Conservation (phyloP, 257 asterid species). For the Nyctanthes arbortristis region DNA sequence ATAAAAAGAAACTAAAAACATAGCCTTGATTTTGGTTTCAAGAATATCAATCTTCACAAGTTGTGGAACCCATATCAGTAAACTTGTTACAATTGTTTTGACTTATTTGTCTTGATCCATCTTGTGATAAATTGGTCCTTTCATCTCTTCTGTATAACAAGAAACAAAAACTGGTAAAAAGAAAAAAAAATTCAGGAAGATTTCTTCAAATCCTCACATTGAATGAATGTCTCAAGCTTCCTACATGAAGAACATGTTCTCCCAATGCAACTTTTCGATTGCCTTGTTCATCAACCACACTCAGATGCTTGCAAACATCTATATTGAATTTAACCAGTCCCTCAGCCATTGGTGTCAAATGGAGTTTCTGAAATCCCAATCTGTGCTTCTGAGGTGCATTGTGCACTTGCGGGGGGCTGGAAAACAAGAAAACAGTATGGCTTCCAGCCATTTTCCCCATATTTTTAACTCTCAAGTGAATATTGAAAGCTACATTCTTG, state of each 20-base stretch:
- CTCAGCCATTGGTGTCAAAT: constrained; percentile 33
- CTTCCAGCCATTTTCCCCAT: constrained; percentile 50
- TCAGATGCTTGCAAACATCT: constrained; percentile 59
- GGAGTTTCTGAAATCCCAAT: constrained; percentile 48
- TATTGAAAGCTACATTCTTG: constrained; percentile 32
- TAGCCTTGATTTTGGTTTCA: background rate
- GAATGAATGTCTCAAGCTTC: constrained; percentile 52
- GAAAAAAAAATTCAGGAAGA: constrained; percentile 14
- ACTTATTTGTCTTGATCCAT: constrained; percentile 1
- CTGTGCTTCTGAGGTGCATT: constrained; percentile 63
- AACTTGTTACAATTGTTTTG: constrained; percentile 23
- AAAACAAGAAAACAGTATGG: constrained; percentile 55
- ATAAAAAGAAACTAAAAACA: background rate
- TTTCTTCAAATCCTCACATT: constrained; percentile 41
- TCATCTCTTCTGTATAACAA: background rate
- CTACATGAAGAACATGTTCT: constrained; percentile 53
- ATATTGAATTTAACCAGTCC: constrained; percentile 40
- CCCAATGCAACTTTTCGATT: constrained; percentile 51
- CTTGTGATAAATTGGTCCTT: constrained; percentile 12
- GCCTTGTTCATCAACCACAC: constrained; percentile 56
- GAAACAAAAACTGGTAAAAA: too few relatives aligned
- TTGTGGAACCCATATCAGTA: constrained; percentile 19
- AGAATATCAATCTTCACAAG: constrained; percentile 11
- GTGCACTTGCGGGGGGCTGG: constrained; percentile 60
- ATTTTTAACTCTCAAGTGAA: constrained; percentile 52